A percentile compares a stretch with the other conserved stretches of the same genome.
phyloP scores from a whole-genome alignment of 179 eudicot genomes.

The Silene vulgaris region DNA sequence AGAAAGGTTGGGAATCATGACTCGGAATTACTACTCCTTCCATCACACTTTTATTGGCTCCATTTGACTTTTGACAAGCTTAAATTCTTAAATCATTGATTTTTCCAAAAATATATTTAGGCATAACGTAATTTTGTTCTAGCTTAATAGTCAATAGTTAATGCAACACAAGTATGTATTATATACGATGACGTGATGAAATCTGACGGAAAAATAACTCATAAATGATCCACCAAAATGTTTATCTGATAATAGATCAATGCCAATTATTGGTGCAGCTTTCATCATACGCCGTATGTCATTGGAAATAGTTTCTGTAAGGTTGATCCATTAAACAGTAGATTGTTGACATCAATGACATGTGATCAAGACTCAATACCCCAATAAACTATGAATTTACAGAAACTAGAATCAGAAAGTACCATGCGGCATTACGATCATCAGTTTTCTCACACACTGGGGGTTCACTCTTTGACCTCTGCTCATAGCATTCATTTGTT shows the following conservation, averaged over 20 bases:
- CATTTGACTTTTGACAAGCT: neutral
- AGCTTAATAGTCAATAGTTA: neutral
- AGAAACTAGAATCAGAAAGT: constrained; percentile 14
- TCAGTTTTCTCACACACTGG: constrained; percentile 72
- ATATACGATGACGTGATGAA: neutral
- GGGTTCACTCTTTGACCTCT: constrained; percentile 59
- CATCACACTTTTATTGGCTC: neutral
- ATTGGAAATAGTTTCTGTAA: neutral
- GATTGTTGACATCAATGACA: neutral
- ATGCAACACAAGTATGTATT: too few species aligned
- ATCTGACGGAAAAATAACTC: neutral
- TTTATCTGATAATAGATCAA: neutral
- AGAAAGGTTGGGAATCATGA: constrained; percentile 2
- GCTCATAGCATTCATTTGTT: constrained; percentile 70
- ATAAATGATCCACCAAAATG: neutral
- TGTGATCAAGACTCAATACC: neutral
- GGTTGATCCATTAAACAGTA: neutral
- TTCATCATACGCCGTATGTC: neutral
- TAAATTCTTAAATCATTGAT: neutral
- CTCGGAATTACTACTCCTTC: neutral
- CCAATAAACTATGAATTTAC: neutral
- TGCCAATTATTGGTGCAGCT: neutral
- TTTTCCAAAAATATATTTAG: neutral
- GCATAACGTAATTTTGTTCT: neutral
- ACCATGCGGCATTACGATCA: constrained; percentile 94